Percentiles rank a stretch among this genome's conserved stretches.
Evolutionary conservation across 1,139 yeast species (phyloP).

Genomic region (Magnusiomyces tetraspermus): DNA sequence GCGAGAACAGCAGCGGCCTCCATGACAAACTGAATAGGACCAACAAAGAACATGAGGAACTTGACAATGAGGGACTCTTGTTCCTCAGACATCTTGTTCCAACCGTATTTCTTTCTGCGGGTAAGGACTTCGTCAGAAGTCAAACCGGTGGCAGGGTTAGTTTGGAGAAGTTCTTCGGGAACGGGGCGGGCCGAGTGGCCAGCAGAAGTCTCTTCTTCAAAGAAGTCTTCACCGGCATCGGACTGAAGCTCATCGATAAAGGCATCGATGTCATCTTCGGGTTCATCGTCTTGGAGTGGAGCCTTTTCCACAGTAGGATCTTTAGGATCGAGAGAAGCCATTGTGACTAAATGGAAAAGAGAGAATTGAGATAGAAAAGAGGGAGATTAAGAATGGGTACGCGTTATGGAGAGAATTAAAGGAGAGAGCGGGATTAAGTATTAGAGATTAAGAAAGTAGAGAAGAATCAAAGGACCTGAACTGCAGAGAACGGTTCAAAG

Average conservation of each 20-base stretch:
- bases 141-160: conserved; percentile 78
- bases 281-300: conserved; percentile 36
- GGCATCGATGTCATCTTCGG: conserved; percentile 80
- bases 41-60: conserved; percentile 88
- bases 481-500: too few relatives aligned
- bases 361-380: background rate
- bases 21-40: conserved; percentile 99
- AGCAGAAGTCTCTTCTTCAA: conserved; percentile 39
- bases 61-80: conserved; percentile 73
- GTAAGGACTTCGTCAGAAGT: conserved; percentile 68
- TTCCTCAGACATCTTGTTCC: conserved; percentile 93
- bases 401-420: background rate
- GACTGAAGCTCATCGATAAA: conserved; percentile 85
- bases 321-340: conserved; percentile 17
- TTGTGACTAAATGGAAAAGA: background rate
- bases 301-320: conserved; percentile 36
- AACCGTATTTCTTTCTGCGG: conserved; percentile 91
- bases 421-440: too few relatives aligned
- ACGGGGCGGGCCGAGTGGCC: conserved; percentile 50
- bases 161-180: conserved; percentile 82
- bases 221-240: conserved; percentile 54
- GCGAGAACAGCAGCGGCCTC: conserved; percentile 96
- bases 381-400: background rate
- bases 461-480: too few relatives aligned
- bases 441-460: too few relatives aligned